phyloP scores from a whole-genome alignment of 2,329 filamentous ascomycete genomes.

The Cladosporium oxysporum region DNA sequence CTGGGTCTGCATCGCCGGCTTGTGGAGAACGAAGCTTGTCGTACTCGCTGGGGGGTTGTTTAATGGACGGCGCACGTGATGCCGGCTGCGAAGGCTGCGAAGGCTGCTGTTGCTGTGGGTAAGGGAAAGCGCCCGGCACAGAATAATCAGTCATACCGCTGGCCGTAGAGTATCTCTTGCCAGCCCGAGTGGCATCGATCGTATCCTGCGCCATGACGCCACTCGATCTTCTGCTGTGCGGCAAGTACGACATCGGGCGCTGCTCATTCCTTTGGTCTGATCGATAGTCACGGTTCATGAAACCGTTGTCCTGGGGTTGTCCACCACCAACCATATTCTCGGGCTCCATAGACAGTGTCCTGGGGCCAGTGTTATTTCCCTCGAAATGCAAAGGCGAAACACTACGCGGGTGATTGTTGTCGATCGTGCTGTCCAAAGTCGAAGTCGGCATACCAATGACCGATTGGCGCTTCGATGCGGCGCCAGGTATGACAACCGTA shows the following conservation, averaged over 20 bases:
- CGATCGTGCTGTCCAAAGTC: not conserved
- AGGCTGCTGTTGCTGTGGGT: not conserved
- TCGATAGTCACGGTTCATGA: not conserved
- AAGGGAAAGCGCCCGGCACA: not conserved
- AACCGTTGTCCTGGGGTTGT: not conserved
- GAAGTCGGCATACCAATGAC: not conserved
- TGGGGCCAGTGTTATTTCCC: not conserved
- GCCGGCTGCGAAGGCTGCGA: not conserved
- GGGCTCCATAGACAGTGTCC: not conserved
- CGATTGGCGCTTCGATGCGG: conserved; percentile 2
- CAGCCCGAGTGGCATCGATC: conserved; percentile 2
- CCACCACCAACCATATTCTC: not conserved
- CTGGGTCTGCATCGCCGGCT: not conserved
- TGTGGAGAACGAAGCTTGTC: conserved; percentile 27
- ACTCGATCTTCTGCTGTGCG: conserved; percentile 15
- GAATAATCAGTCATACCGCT: not conserved
- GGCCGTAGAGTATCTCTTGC: conserved; percentile 1
- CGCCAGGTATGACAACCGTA: not conserved
- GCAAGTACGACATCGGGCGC: conserved; percentile 34
- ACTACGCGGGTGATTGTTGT: not conserved
- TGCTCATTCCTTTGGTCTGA: conserved; percentile 15
- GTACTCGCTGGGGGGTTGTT: conserved; percentile 28
- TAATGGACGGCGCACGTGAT: conserved; percentile 7
- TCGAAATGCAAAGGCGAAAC: conserved; percentile 2
- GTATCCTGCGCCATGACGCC: conserved; percentile 23